These are phyloP conservation scores for Limonium bicolor DNA, from an alignment of 148 eudicot genomes.

Conservation along the genomic window DNA sequence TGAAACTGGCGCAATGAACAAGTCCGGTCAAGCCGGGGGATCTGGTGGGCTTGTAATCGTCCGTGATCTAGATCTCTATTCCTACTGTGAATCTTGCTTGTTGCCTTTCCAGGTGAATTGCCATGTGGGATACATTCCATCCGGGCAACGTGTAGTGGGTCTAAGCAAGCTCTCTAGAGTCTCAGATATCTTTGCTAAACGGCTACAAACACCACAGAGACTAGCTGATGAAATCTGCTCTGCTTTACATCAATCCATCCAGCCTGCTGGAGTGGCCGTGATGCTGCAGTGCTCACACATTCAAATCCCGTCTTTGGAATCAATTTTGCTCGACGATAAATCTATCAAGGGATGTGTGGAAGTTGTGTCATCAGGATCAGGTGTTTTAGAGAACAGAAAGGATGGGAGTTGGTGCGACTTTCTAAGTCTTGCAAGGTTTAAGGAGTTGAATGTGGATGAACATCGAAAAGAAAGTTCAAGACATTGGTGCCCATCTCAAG, in stretches of 20 bases:
- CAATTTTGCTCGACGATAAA: slow-evolving; percentile 22
- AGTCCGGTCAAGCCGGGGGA: slow-evolving; percentile 76
- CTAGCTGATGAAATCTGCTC: slow-evolving; percentile 66
- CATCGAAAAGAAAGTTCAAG: no score
- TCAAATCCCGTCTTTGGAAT: slow-evolving; percentile 41
- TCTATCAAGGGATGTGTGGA: slow-evolving; percentile 32
- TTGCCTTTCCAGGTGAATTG: slow-evolving; percentile 83
- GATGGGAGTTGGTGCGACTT: slow-evolving; percentile 52
- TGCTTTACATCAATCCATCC: slow-evolving; percentile 45
- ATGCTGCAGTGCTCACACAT: slow-evolving; percentile 61
- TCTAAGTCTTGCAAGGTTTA: slow-evolving; percentile 36
- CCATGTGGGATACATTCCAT: slow-evolving; percentile 77
- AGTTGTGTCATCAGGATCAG: slow-evolving; percentile 49
- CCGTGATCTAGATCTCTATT: slow-evolving; percentile 78
- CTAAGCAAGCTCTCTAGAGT: slow-evolving; percentile 93
- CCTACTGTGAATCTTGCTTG: slow-evolving; percentile 78
- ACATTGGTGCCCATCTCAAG: slow-evolving; percentile 79
- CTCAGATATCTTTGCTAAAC: slow-evolving; percentile 67
- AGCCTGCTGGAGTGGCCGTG: slow-evolving; percentile 68
- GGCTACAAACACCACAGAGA: slow-evolving; percentile 78
- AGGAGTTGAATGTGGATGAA: slow-evolving; percentile 14
- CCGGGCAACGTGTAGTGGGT: slow-evolving; percentile 72
- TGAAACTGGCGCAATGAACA: slow-evolving; percentile 53
- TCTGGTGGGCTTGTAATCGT: slow-evolving; percentile 79
- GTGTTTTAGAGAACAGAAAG: slow-evolving; percentile 35